These are phyloP conservation scores for Erysimum cheiranthoides DNA, from an alignment of 345 rosid genomes.

Conservation along the genomic window DNA sequence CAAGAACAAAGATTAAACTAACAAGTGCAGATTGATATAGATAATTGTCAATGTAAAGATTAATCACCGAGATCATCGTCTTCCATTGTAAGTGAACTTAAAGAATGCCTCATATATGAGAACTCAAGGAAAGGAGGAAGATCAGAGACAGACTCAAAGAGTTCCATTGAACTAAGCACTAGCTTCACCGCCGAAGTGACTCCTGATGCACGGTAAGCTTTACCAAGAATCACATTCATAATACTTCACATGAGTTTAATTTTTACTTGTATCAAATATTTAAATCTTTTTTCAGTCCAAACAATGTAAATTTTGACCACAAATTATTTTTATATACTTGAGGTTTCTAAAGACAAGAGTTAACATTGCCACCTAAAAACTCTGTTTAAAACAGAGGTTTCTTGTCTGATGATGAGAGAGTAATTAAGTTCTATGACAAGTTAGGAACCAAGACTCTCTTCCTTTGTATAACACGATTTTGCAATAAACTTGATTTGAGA, in stretches of 20 bases:
- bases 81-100: conserved; percentile 47
- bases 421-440: no score
- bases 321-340: not conserved
- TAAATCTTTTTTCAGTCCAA: not conserved
- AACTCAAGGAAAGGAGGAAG: conserved; percentile 1
- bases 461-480: no score
- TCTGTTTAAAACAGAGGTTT: not conserved
- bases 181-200: conserved; percentile 23
- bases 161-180: conserved; percentile 1
- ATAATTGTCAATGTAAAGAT: not conserved
- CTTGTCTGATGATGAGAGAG: no score
- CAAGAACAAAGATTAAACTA: not conserved
- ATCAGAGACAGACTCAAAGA: conserved; percentile 16
- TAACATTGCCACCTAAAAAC: not conserved
- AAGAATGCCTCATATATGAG: conserved; percentile 26
- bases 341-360: not conserved
- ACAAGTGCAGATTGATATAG: no score
- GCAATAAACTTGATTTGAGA: no score
- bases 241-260: no score
- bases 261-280: not conserved
- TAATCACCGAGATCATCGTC: conserved; percentile 74
- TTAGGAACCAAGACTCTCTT: no score
- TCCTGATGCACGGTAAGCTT: conserved; percentile 24
- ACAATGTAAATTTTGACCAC: not conserved
- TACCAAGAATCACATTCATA: no score